Base-by-base conservation (phyloP, 192 early-diverging fungal species). In the Funneliformis mosseae region DNA sequence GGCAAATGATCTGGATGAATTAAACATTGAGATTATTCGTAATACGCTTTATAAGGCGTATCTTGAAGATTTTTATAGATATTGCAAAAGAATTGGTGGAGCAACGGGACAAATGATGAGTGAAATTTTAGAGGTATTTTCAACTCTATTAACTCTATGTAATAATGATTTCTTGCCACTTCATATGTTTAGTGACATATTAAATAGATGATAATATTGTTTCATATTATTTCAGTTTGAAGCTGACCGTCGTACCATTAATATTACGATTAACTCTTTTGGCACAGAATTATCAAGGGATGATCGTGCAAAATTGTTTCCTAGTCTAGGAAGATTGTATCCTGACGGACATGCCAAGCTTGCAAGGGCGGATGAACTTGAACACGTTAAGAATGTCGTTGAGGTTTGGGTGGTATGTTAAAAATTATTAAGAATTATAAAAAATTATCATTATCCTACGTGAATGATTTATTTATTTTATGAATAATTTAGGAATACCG, bases 1-100 rank as follows among this genome's bases (percentile, higher is more conserved):
- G 16, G 97, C 97, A 48, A 94, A 98, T 81, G 98, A 99, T 84
- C 86, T 99, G 77, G 97, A 99, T 83, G 98, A 99, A 88, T 90
- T 99, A 84, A 99, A 99, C 87, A 99, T 99, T 89, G 98, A 99
- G 83, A 99, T 99, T 75, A 99, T 99, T 83, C 92, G 98, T 80
- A 99, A 99, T 89, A 99, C 96, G 3, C 90, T 99, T 50, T 96
- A 99, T 89, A 98, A 98, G 86, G 96, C 97, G 16, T 99, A 99
- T 78, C 84, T 99, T 80, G 97, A 99, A 87, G 98, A 99, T 85
- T 99, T 99, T 86, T 95, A 97, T 86, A 81, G 86, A 16, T 99
- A 95, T 85, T 97, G 96, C 82, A 76, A 83, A 92, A 75, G 79
- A 78, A 3, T 99, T 25, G 96, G 94, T 66, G 94, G 92, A 14